A percentile compares a stretch with the other conserved stretches of the same genome.
Evolutionary conservation across 2,329 filamentous ascomycete species (phyloP).

Genomic region (Hymenoscyphus scutula): DNA sequence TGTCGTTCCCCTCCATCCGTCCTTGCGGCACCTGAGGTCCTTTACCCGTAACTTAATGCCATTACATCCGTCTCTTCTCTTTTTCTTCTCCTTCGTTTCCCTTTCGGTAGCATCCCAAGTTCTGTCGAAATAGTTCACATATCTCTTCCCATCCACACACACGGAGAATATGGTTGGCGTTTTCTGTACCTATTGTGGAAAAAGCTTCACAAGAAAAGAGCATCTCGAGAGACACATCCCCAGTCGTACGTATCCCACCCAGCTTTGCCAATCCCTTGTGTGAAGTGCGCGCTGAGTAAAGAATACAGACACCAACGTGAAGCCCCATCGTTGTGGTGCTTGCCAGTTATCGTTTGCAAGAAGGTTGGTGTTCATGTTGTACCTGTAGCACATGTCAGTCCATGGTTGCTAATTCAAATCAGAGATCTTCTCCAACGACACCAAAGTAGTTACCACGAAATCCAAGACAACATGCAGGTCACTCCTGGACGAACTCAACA

Average conservation of each 20-base stretch:
- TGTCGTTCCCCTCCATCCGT: neutral
- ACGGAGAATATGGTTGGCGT: slow-evolving; percentile 29
- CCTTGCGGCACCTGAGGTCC: neutral
- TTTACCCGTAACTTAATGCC: neutral
- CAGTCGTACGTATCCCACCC: slow-evolving; percentile 43
- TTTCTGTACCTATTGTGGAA: slow-evolving; percentile 54
- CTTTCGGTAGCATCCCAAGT: neutral
- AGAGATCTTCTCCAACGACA: slow-evolving; percentile 52
- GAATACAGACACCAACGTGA: slow-evolving; percentile 51
- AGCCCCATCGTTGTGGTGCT: slow-evolving; percentile 49
- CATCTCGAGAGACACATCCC: slow-evolving; percentile 56
- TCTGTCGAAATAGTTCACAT: neutral
- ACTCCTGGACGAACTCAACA: slow-evolving; percentile 44
- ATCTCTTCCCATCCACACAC: neutral
- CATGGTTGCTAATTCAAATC: slow-evolving; percentile 18
- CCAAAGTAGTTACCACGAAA: slow-evolving; percentile 51
- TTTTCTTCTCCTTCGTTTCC: neutral
- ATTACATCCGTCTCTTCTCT: neutral
- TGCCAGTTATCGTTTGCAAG: slow-evolving; percentile 51
- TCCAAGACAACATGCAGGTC: slow-evolving; percentile 46
- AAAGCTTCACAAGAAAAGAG: slow-evolving; percentile 54
- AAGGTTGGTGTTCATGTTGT: slow-evolving; percentile 39
- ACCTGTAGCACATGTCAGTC: neutral
- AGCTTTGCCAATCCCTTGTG: neutral
- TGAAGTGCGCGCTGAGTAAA: slow-evolving; percentile 15